Base-by-base conservation (phyloP, 176 grass and related monocot genomes). In the Coix lacrymajobi region DNA sequence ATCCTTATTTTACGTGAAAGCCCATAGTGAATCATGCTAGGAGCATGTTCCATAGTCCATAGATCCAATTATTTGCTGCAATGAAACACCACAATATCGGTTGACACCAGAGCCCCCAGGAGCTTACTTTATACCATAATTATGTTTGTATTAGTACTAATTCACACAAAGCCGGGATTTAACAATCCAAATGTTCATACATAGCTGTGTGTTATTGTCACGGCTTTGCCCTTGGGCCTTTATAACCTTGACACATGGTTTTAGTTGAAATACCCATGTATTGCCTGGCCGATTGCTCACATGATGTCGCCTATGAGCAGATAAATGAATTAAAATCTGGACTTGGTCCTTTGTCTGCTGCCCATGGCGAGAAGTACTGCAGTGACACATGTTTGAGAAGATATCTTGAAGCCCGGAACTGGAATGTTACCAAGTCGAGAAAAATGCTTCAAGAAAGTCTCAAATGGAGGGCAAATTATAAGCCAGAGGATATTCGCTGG, bases 401-500 rank as follows among this genome's bases (percentile, higher is more conserved):
- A 85, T 99, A 94, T 71, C 78, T 99, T 65, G 89, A 92, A 67
- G 91, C 93, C 13, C 82, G 89, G 61, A 92, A 86, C 77, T 95
- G 89, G 91, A 98, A 90, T 81, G 40, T 91, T 67, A 74, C 88
- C 22, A 95, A 88, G 68, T 90, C 92, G 4, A 91, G 58, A 84
- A 95, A 93, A 79, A 95, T 95, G 96, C 83, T 98, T 32, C 87
- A 90, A 87, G 96, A 98, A 84, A 92, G 71, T 24, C 89, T 98
- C 40, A 85, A 92, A 79, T 98, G 96, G 96, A 89, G 96, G 85
- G 76, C 63, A 63, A 78, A 52, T 62, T 95, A 83, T 64, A 95
- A 76, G 66, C 96, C 92, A 5, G 83, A 95, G 65, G 85, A 92
- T 75, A 93, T 95, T 79, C 79, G 83, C 62, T 98, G 96, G 96